These are phyloP conservation scores for Leavenworthia alabamica DNA, from an alignment of 345 rosid species.

Conservation along the genomic window DNA sequence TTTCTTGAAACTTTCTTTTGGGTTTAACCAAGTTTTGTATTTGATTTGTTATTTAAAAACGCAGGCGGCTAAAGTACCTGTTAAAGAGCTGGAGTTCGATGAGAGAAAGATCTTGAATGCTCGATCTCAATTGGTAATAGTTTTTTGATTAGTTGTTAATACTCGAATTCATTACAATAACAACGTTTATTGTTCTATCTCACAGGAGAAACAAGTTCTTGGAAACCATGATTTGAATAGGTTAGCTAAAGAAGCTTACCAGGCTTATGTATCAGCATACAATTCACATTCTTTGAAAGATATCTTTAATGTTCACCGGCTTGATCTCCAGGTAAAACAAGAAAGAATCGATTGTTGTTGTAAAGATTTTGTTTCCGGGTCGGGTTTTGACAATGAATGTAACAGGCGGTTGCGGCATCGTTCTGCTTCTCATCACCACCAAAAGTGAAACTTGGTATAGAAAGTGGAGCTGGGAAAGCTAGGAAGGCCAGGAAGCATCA, in stretches of 20 bases:
- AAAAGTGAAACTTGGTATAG: constrained; percentile 74
- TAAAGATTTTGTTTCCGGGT: not conserved
- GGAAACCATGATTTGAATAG: constrained; percentile 66
- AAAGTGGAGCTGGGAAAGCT: constrained; percentile 79
- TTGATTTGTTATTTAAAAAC: not conserved
- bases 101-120: constrained; percentile 75
- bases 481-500: constrained; percentile 52
- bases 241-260: constrained; percentile 91
- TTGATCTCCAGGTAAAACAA: constrained; percentile 74
- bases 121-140: constrained; percentile 75
- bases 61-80: constrained; percentile 92
- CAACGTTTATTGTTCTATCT: constrained; percentile 1
- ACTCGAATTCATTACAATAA: not conserved
- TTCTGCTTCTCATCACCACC: constrained; percentile 90
- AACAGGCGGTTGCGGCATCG: constrained; percentile 82
- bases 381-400: not conserved
- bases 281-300: constrained; percentile 96
- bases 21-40: not conserved
- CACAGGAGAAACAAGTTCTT: constrained; percentile 77
- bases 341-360: not conserved
- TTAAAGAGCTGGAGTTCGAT: constrained; percentile 77
- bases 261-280: constrained; percentile 83
- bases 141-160: constrained; percentile 1
- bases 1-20: not conserved
- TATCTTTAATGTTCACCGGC: constrained; percentile 88